phyloP scores from a whole-genome alignment of 352 stramenopile species.

The Achlya hypogyna region DNA sequence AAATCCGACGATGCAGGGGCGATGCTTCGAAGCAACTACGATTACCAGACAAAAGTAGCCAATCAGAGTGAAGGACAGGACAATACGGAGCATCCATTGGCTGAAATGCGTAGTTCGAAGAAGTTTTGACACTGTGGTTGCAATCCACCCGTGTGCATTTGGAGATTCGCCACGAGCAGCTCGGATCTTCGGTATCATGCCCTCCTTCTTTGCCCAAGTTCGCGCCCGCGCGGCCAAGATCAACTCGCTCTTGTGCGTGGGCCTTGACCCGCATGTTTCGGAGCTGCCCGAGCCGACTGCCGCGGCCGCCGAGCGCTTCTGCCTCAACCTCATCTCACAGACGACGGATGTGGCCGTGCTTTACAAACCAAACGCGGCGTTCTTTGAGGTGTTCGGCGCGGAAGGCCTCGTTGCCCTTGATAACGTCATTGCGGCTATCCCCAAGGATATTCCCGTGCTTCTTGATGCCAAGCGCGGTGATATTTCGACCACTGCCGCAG shows the following conservation, averaged over 20 bases:
- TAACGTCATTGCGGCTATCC: conserved; percentile 85
- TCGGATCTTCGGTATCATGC: conserved; percentile 5
- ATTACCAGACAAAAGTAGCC: background rate
- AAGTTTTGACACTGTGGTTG: background rate
- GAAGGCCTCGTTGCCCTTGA: conserved; percentile 86
- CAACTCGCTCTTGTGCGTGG: conserved; percentile 97
- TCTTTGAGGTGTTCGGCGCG: conserved; percentile 93
- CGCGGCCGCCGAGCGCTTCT: conserved; percentile 91
- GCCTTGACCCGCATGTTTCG: conserved; percentile 92
- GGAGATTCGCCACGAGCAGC: background rate
- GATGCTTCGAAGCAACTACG: background rate
- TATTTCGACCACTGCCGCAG: conserved; percentile 95
- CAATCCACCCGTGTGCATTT: background rate
- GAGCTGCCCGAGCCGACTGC: conserved; percentile 77
- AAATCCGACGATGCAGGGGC: too few relatives aligned
- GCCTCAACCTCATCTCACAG: conserved; percentile 90
- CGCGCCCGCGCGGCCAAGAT: conserved; percentile 76
- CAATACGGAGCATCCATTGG: background rate
- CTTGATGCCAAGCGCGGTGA: conserved; percentile 98
- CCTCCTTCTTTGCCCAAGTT: conserved; percentile 81
- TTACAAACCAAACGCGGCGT: conserved; percentile 99
- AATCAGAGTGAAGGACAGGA: background rate
- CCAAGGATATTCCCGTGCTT: conserved; percentile 90
- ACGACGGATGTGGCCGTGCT: conserved; percentile 89
- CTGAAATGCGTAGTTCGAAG: background rate